Conservation (phyloP, 164 flowering plant genomes). For the Brasenia schreberi region DNA sequence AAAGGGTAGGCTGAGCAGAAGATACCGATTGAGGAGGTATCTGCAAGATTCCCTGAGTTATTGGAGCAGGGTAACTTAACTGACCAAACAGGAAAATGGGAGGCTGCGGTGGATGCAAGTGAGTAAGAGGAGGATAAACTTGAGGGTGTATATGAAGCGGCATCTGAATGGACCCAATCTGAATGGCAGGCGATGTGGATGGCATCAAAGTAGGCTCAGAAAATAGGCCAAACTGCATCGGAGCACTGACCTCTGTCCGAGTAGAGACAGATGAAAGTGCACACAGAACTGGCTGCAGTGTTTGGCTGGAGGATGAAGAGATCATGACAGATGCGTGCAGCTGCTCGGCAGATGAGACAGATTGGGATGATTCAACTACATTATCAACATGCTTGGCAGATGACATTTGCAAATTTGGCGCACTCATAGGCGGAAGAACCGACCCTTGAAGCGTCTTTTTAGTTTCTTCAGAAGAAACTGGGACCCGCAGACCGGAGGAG, state of each 20-base stretch:
- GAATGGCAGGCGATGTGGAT: conserved; percentile 90
- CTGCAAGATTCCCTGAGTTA: conserved; percentile 74
- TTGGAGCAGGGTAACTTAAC: conserved; percentile 63
- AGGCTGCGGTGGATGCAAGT: conserved; percentile 59
- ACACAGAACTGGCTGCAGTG: conserved; percentile 25
- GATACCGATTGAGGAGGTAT: conserved; percentile 60
- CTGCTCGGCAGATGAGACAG: conserved; percentile 17
- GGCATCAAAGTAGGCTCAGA: conserved; percentile 87
- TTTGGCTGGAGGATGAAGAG: conserved; percentile 15
- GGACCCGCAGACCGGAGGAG: too few relatives aligned
- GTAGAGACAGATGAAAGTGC: conserved; percentile 21
- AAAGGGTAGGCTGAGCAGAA: conserved; percentile 46
- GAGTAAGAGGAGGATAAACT: conserved; percentile 53
- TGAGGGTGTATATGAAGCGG: conserved; percentile 84
- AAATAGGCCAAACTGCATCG: conserved; percentile 87
- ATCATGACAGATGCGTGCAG: conserved; percentile 17
- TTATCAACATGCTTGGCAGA: conserved; percentile 8
- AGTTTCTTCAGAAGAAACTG: too few relatives aligned
- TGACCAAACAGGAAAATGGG: conserved; percentile 95
- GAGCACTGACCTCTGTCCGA: conserved; percentile 49
- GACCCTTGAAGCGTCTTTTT: conserved; percentile 25
- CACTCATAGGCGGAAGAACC: conserved; percentile 17
- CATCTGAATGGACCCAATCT: conserved; percentile 98
- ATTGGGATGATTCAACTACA: conserved; percentile 18
- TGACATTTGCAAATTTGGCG: conserved; percentile 2